Percentiles rank a stretch among this genome's conserved stretches.
phyloP scores from a whole-genome alignment of 208 protist species.

The Leishmania guyanensis region DNA sequence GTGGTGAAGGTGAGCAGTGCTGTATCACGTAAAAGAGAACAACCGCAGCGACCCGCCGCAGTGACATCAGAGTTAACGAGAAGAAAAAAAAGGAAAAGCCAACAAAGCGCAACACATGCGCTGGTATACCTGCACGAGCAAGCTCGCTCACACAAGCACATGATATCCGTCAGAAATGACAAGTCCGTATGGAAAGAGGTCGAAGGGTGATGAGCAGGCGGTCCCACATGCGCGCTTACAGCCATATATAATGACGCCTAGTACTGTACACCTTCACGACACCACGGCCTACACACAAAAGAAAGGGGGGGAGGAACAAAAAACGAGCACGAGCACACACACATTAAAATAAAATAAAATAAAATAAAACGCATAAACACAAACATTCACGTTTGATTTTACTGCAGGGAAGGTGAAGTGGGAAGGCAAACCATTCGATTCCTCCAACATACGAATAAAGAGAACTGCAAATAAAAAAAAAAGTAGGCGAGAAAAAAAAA shows the following conservation, averaged over 20 bases:
- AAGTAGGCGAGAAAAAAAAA: neutral
- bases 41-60: neutral
- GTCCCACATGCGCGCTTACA: neutral
- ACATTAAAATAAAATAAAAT: too few relatives aligned
- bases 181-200: neutral
- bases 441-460: neutral
- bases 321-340: neutral
- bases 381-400: neutral
- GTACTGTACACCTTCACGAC: neutral
- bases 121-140: neutral
- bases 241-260: neutral
- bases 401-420: neutral
- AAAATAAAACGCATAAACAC: neutral
- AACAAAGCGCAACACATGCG: neutral
- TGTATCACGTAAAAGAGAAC: neutral
- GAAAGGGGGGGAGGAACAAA: neutral
- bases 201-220: neutral
- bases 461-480: neutral
- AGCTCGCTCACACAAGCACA: neutral
- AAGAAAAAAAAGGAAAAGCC: neutral
- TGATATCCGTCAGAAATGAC: neutral
- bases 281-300: neutral
- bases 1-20: neutral
- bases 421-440: neutral
- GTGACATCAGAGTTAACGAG: neutral